Evolutionary conservation across 768 basidiomycete species (phyloP).

Genomic region (Collybia nuda): DNA sequence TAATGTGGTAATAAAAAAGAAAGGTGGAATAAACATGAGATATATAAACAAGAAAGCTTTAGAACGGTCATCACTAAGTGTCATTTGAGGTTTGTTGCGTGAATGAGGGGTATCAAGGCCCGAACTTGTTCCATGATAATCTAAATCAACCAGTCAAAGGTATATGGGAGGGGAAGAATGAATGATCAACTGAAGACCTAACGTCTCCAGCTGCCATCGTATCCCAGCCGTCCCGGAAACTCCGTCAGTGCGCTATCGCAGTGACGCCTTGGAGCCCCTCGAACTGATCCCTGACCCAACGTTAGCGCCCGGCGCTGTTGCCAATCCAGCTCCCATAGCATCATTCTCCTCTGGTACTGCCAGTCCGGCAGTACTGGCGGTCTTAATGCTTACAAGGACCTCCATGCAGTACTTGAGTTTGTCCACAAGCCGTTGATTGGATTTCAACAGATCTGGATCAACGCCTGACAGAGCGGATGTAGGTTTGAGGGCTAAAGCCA

Average conservation of each 20-base stretch:
- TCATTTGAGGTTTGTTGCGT: not conserved
- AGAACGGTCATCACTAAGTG: too few species aligned
- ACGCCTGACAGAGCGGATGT: constrained; percentile 22
- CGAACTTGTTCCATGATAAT: not conserved
- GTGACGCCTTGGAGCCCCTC: constrained; percentile 14
- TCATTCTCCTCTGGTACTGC: constrained; percentile 23
- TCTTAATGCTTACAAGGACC: constrained; percentile 70
- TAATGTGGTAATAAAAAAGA: too few species aligned
- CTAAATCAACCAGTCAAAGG: not conserved
- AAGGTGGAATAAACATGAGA: too few species aligned
- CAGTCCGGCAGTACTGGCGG: constrained; percentile 46
- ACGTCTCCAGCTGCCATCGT: constrained; percentile 1
- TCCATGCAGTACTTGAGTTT: constrained; percentile 89
- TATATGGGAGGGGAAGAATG: not conserved
- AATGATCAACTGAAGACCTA: constrained; percentile 9
- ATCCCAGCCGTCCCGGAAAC: too few species aligned
- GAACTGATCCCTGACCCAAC: constrained; percentile 5
- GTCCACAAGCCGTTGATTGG: constrained; percentile 63
- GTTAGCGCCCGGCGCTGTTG: not conserved
- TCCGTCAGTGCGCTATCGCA: constrained; percentile 9
- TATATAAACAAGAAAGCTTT: too few species aligned
- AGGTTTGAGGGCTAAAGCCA: constrained; percentile 48
- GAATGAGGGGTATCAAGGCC: not conserved
- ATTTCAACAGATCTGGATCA: constrained; percentile 59
- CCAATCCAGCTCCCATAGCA: not conserved